A percentile compares a stretch with the other conserved stretches of the same genome.
Conservation (phyloP, 306 rosid genomes). For the Potentilla sterilis region DNA sequence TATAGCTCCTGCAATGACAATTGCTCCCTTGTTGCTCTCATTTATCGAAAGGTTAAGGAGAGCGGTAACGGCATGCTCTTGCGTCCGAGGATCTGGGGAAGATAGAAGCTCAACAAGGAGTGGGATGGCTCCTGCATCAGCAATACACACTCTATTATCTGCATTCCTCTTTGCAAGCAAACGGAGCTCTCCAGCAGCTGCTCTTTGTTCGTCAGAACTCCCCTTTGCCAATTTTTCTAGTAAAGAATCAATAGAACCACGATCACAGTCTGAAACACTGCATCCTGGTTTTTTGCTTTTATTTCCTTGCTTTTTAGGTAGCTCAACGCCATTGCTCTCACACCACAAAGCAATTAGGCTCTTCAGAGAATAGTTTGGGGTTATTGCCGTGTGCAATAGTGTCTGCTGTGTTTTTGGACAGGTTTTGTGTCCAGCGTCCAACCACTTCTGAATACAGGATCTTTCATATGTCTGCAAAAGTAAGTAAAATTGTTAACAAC, state of each 20-base stretch:
- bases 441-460: conserved; percentile 92
- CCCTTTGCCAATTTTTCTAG: conserved; percentile 60
- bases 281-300: conserved; percentile 65
- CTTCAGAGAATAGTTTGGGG: conserved; percentile 96
- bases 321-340: conserved; percentile 92
- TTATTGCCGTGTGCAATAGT: conserved; percentile 78
- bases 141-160: conserved; percentile 90
- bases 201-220: conserved; percentile 74
- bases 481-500: conserved; percentile 13
- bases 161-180: conserved; percentile 94
- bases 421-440: conserved; percentile 91
- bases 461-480: conserved; percentile 89
- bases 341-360: conserved; percentile 95
- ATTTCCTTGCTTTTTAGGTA: conserved; percentile 70
- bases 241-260: conserved; percentile 53
- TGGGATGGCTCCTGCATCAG: conserved; percentile 96
- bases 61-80: conserved; percentile 97
- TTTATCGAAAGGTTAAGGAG: conserved; percentile 91
- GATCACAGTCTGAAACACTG: conserved; percentile 75
- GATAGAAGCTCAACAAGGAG: conserved; percentile 83
- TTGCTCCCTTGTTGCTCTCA: conserved; percentile 83
- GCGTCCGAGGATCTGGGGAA: conserved; percentile 74
- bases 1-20: conserved; percentile 90
- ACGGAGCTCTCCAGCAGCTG: conserved; percentile 95
- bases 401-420: conserved; percentile 97